Conservation (phyloP, 768 basidiomycete genomes). For the Calocera cornea region DNA sequence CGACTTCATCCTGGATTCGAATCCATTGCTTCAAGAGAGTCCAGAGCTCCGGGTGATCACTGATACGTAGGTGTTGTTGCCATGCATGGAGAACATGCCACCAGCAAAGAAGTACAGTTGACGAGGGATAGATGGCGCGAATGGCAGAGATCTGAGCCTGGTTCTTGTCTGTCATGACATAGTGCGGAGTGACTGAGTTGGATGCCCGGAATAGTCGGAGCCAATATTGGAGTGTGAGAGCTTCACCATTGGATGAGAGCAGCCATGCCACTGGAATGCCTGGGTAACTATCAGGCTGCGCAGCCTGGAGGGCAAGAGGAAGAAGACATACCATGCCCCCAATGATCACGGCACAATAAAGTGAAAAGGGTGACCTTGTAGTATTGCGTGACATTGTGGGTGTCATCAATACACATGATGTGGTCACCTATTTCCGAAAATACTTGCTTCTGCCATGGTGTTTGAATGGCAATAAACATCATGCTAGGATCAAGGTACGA, state of each 20-base stretch:
- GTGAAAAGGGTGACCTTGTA: background rate
- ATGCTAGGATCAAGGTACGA: background rate
- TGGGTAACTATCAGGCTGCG: background rate
- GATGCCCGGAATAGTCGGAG: background rate
- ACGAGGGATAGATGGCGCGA: background rate
- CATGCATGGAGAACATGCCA: too few species aligned
- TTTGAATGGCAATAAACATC: background rate
- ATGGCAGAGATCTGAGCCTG: constrained; percentile 4
- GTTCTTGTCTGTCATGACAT: background rate
- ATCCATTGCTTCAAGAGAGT: too few species aligned
- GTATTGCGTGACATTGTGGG: background rate
- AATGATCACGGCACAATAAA: background rate
- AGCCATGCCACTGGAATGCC: background rate
- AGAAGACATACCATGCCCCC: background rate
- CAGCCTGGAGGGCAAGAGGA: background rate
- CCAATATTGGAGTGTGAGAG: background rate
- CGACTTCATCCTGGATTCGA: too few species aligned
- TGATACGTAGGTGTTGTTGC: too few species aligned
- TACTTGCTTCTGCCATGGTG: background rate
- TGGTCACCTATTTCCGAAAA: background rate
- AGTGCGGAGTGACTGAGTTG: background rate
- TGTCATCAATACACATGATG: background rate
- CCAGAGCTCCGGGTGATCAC: too few species aligned
- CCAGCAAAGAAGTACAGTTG: too few species aligned
- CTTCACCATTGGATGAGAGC: background rate